These are phyloP conservation scores for Cytospora schulzeri DNA, from an alignment of 2,329 filamentous ascomycete genomes.

Conservation along the genomic window DNA sequence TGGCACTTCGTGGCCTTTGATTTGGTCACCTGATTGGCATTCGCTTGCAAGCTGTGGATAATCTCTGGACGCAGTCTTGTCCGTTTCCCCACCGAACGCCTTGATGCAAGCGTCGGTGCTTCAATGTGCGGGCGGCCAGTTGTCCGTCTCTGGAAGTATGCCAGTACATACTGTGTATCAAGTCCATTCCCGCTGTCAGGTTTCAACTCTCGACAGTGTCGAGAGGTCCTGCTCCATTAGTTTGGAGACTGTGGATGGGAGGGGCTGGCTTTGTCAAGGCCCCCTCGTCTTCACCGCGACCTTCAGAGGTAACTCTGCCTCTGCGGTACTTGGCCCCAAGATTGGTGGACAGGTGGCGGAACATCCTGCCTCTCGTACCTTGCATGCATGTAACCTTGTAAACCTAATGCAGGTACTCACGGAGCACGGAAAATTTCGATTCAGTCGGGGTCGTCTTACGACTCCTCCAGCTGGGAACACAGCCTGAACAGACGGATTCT, in stretches of 20 bases:
- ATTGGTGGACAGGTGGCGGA: constrained; percentile 5
- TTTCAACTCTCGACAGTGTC: constrained; percentile 12
- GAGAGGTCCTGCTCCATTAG: constrained; percentile 10
- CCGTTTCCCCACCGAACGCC: constrained; percentile 15
- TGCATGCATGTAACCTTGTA: constrained; percentile 21
- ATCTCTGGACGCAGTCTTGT: constrained; percentile 14
- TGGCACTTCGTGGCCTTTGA: background rate
- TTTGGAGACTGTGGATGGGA: constrained; percentile 20
- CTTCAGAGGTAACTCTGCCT: constrained; percentile 10
- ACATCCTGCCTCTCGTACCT: constrained; percentile 17
- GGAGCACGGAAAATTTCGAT: constrained; percentile 15
- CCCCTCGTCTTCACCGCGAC: constrained; percentile 25
- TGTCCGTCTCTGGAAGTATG: constrained; percentile 27
- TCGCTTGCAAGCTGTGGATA: constrained; percentile 23
- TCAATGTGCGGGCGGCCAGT: constrained; percentile 25
- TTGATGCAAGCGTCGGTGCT: constrained; percentile 17
- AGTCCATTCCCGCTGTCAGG: constrained; percentile 21
- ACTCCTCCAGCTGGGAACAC: constrained; percentile 8
- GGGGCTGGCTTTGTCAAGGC: constrained; percentile 15
- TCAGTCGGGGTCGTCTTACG: constrained; percentile 14
- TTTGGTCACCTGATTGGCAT: constrained; percentile 19
- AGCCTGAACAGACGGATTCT: background rate
- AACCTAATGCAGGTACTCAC: constrained; percentile 24
- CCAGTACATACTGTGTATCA: constrained; percentile 19
- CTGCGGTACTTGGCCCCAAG: constrained; percentile 9